Evolutionary conservation across 495 filamentous ascomycete genomes (phyloP).

Genomic region (Penicillium canariense): DNA sequence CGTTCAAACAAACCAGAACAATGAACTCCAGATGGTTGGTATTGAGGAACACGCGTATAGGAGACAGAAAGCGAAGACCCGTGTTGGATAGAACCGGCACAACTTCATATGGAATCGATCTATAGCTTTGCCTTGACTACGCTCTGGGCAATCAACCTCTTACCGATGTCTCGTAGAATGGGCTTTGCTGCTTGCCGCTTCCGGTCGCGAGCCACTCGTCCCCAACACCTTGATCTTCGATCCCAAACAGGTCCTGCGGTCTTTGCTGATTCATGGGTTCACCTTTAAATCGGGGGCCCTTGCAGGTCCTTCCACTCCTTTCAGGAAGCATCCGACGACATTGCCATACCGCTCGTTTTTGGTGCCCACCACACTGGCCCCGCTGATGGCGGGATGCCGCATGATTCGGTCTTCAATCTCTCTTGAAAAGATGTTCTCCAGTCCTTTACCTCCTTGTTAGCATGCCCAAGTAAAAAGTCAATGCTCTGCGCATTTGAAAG

Average conservation of each 20-base stretch:
- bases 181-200: conserved; percentile 66
- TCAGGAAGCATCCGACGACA: conserved; percentile 28
- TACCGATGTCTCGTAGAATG: conserved; percentile 50
- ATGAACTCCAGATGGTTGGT: too few species aligned
- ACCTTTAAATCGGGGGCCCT: conserved; percentile 11
- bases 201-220: conserved; percentile 55
- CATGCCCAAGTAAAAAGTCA: too few species aligned
- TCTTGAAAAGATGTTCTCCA: conserved; percentile 29
- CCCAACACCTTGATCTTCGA: conserved; percentile 49
- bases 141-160: background rate
- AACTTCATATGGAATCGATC: background rate
- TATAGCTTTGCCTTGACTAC: conserved; percentile 9
- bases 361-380: conserved; percentile 25
- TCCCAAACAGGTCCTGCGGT: conserved; percentile 57
- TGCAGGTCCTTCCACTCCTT: background rate
- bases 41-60: too few species aligned
- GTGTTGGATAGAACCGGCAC: background rate
- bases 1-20: too few species aligned
- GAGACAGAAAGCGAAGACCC: too few species aligned
- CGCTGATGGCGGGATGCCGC: conserved; percentile 12
- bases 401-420: conserved; percentile 28
- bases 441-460: conserved; percentile 9
- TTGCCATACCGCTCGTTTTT: conserved; percentile 20
- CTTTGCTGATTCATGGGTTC: conserved; percentile 53
- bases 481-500: too few species aligned